phyloP scores from a whole-genome alignment of 805 yeast species.

The Cyberlindnera xylosilytica region DNA sequence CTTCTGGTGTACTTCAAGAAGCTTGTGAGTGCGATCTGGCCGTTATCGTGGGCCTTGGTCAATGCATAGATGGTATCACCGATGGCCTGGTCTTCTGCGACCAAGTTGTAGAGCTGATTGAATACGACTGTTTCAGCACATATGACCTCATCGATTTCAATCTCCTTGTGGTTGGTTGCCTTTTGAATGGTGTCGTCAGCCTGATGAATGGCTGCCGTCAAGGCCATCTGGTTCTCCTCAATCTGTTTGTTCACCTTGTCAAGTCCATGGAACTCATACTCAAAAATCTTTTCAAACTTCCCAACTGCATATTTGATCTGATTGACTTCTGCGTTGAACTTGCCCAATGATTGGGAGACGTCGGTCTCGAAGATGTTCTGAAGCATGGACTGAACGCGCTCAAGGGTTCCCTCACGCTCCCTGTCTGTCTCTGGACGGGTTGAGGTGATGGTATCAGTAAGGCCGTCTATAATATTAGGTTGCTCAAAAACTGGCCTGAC shows the following conservation, averaged over 20 bases:
- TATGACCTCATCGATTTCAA: constrained; percentile 41
- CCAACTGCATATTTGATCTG: constrained; percentile 32
- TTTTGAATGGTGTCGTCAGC: constrained; percentile 31
- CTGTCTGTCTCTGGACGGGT: background rate
- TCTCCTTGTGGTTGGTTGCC: constrained; percentile 30
- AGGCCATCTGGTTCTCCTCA: constrained; percentile 27
- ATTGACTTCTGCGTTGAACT: constrained; percentile 20
- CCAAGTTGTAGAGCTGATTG: constrained; percentile 60
- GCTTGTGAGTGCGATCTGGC: constrained; percentile 39
- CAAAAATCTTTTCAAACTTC: constrained; percentile 36
- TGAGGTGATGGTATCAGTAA: background rate
- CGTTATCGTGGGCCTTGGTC: constrained; percentile 51
- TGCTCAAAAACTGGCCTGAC: constrained; percentile 13
- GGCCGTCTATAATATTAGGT: constrained; percentile 26
- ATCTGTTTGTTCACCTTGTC: constrained; percentile 26
- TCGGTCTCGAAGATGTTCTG: constrained; percentile 24
- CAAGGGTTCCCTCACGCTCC: constrained; percentile 9
- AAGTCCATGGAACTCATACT: constrained; percentile 32
- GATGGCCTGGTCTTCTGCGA: constrained; percentile 67
- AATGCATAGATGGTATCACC: constrained; percentile 63
- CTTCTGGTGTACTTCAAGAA: constrained; percentile 43
- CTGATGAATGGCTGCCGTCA: constrained; percentile 28
- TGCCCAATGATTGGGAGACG: constrained; percentile 21
- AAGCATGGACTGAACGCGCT: constrained; percentile 22
- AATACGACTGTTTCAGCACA: constrained; percentile 51